Base-by-base conservation (phyloP, 2,329 filamentous ascomycete genomes). In the Stagonosporopsis rhizophila region DNA sequence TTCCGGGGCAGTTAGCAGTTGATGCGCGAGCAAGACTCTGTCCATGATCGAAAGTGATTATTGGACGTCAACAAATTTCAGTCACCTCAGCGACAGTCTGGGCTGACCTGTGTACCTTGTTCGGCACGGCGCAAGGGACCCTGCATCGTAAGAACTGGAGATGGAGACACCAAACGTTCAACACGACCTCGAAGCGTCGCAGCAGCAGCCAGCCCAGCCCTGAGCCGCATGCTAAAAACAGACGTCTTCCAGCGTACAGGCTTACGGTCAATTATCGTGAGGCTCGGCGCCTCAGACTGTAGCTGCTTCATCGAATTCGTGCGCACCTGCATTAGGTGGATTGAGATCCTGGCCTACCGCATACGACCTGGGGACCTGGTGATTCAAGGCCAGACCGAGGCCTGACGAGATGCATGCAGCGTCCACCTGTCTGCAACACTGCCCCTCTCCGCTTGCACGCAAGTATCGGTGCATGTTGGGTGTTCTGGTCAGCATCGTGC, bases 111-210 rank as follows among this genome's bases (percentile, higher is more conserved):
- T 56, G 47, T 25, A 15, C 30, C 17, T 39, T 40, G 47, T 47
- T 27, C 38, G 32, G 30, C 23, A 25, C 37, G 38, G 38, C 30
- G 44, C 47, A 42, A 37, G 52, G 23, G 65, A 61, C 68, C 70
- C 69, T 72, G 70, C 70, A 68, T 68, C 45, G 34, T n/a, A 56
- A 58, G 53, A 64, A 56, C 52, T 56, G 47, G 38, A 52, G 42
- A 54, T 67, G 14, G 30, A 71, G 66, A 65, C 56, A 70, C 69
- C 63, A 57, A 30, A 46, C 49, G 42, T 52, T 37, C 47, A 32
- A 44, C 32, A 50, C 23, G 53, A 37, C 35, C 38, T 47, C 37
- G 39, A 46, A 41, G 48, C 52, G 52, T 58, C 51, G 61, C 63
- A 67, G 62, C 63, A 66, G 61, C 60, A 44, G 44, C 63, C 59